Base-by-base conservation (phyloP, 495 filamentous ascomycete species). In the Neurospora intermedia region DNA sequence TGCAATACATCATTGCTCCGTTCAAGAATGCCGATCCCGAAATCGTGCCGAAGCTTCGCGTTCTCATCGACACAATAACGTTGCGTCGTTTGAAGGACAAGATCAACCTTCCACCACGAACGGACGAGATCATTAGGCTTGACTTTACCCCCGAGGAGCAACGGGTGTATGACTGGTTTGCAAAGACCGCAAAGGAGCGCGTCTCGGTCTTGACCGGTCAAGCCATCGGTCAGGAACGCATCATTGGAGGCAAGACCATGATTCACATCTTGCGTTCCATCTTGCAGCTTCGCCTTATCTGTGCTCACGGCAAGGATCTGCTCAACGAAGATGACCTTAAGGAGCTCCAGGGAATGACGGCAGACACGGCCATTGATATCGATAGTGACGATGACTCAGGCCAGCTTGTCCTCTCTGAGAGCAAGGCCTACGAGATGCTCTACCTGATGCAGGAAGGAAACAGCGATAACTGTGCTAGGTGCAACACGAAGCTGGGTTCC, bases 21-120 rank as follows among this genome's bases (percentile, higher is more conserved):
- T 96, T 97, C 84, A 93, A 92, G 82, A 85, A 84, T 45, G 93
- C 92, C 16, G 90, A 97, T 75, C 89, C 92, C 4, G 90, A 93
- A 40, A 93, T 93, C 69, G 83, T 98, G 7, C 87, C 92, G 16
- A 96, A 93, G 78, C 85, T 99, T 43, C 92, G 94, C 18, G 86
- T 97, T n/a, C 87, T 99, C 23, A 93, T 99, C 18, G 93, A 97
- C 77, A 95, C 92, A 46, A 91, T 99, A 72, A 97, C 96, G 0
- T 83, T 99, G 27, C 90, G 96, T n/a, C 91, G 96, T 35, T 83
- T 94, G 62, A 99, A 99, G 81, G 93, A 97, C 79, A 91, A 89
- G 78, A 94, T 98, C 72, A 85, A 95, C 76, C 85, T 97, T 6
- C 94, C 94, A 3, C 82, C 86, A 27, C 89, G 94, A 2, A 84